Evolutionary conservation across 148 eudicot species (phyloP), one percentile per base, ranked within the genome.

Genomic region (Vaccinium macrocarpon): DNA sequence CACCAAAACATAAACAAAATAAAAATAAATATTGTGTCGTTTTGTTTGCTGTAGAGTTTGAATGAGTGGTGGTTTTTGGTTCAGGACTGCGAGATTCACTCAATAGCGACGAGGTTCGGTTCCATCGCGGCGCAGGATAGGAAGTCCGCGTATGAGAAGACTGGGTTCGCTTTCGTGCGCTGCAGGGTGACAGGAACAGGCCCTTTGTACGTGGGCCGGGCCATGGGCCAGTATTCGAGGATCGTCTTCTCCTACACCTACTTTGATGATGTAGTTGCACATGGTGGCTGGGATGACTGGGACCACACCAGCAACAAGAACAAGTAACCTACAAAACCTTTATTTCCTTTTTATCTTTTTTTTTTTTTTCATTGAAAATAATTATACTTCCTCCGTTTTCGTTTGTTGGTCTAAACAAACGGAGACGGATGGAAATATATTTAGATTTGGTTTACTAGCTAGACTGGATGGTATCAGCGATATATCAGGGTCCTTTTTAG

Each of bases 251-350:
- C 99, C 18, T 92, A 90, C 85, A 95, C 98, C 4, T 95, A 94
- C 85, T 97, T 97, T 50, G 99, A 90, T 78, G 92, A 93, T 81
- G 84, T 97, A 13, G 96, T 95, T 15, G 96, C 98, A 38, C 99
- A 88, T 72, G 98, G 95, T 59, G 99, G 97, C 10, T 97, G 99
- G 99, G 98, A 95, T 81, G 98, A 97, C 82, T 92, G 94, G 93
- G 93, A 91, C 90, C 97, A 92, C 78, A 42, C 49, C 57, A 92
- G 88, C 82, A 89, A 90, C 85, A 92, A 93, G 85, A 95, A 91
- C 92, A 95, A 91, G 99, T 96, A 88, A 55, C 57, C 42, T 11
- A 7, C 23, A 9, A 42, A 74, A 64, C 71, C 71, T 32, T 0
- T 11, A n/a, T 25, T 25, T 66, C 14, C 14, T 14, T 4, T 64